Percentiles rank a stretch among this genome's conserved stretches.
These are phyloP conservation scores for Suillus subluteus DNA, from an alignment of 768 basidiomycete species.

Conservation along the genomic window DNA sequence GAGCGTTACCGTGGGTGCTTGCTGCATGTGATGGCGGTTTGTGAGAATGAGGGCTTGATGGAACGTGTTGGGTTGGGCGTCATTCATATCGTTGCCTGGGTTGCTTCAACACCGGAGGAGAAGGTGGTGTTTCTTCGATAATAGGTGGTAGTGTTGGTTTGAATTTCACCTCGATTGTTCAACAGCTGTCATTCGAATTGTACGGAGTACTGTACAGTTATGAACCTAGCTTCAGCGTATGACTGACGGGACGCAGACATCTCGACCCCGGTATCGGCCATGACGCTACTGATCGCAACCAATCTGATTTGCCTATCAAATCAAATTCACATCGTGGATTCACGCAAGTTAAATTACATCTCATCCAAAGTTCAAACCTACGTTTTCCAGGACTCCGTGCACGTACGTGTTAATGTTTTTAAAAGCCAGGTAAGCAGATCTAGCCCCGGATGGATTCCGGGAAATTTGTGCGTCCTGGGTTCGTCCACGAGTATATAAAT, in stretches of 20 bases:
- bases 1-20: slow-evolving; percentile 19
- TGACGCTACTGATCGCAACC: no score
- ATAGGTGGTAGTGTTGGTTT: not conserved
- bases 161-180: not conserved
- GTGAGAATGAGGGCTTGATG: slow-evolving; percentile 11
- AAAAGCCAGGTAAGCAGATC: no score
- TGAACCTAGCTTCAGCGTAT: not conserved
- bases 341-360: no score
- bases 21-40: slow-evolving; percentile 29
- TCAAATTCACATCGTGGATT: no score
- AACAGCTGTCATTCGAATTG: not conserved
- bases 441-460: no score
- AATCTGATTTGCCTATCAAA: no score
- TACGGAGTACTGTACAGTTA: not conserved
- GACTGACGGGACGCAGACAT: not conserved
- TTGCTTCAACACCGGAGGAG: not conserved
- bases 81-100: slow-evolving; percentile 24
- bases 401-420: no score
- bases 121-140: slow-evolving; percentile 3
- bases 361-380: no score
- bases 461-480: no score
- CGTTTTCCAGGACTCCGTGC: no score
- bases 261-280: no score
- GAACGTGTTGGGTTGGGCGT: slow-evolving; percentile 28
- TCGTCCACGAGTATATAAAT: no score